Conservation (phyloP, 2,329 filamentous ascomycete genomes). For the Alternaria arborescens region DNA sequence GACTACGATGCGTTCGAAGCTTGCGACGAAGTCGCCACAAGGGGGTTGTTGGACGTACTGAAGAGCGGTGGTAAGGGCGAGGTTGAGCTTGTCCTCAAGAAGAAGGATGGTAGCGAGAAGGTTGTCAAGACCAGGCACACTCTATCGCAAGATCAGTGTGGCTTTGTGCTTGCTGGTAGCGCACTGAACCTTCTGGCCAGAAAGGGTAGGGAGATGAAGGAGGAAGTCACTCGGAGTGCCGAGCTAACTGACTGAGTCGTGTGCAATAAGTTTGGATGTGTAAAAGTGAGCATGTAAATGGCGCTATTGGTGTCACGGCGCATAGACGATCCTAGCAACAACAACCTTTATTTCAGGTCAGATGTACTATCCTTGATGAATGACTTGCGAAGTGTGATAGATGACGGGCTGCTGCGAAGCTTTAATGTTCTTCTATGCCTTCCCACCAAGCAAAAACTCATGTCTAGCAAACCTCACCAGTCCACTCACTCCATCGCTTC, state of each 20-base stretch:
- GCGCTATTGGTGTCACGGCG: conserved; percentile 4
- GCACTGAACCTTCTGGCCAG: conserved; percentile 87
- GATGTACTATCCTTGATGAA: not conserved
- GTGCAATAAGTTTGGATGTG: not conserved
- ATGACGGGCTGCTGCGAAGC: not conserved
- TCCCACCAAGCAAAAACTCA: not conserved
- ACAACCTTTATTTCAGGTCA: not conserved
- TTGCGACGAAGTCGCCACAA: conserved; percentile 82
- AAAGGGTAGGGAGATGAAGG: conserved; percentile 57
- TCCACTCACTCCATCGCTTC: not conserved
- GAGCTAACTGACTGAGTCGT: conserved; percentile 50
- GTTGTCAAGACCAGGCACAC: conserved; percentile 84
- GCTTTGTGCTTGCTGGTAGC: conserved; percentile 91
- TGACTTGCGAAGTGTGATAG: not conserved
- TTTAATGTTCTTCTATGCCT: not conserved
- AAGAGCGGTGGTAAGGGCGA: conserved; percentile 78
- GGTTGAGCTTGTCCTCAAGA: conserved; percentile 68
- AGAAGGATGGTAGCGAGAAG: conserved; percentile 68
- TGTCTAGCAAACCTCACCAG: not conserved
- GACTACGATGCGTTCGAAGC: conserved; percentile 88
- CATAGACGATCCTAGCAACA: not conserved
- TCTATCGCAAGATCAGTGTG: conserved; percentile 87
- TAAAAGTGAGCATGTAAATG: not conserved
- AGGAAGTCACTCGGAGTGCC: conserved; percentile 47
- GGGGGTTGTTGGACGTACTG: conserved; percentile 85